Evolutionary conservation across 305 asterid species (phyloP), one percentile per base, ranked within the genome.

Genomic region (Rubia occidens): DNA sequence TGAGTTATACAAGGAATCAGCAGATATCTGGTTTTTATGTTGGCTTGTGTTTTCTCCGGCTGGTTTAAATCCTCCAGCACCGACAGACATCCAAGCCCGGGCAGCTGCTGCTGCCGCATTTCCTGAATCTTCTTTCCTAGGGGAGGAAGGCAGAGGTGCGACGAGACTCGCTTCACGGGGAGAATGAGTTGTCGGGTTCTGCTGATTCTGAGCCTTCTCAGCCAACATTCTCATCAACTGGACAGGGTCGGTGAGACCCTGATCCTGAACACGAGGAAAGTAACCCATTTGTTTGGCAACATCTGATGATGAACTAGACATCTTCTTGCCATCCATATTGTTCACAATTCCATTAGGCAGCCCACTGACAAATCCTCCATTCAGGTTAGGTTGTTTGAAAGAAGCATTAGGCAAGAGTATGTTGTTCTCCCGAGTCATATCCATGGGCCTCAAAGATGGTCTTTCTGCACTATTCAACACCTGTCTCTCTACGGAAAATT

Each of bases 61-160:
- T 20, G 85, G 89, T 77, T 83, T 86, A 53, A 82, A 78, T 69
- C 96, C 98, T 71, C 82, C 95, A 17, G 96, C 86, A 76, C 97
- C 97, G 13, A 87, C 83, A 11, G 98, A 89, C 95, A 91, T 94
- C 97, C 95, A 88, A 70, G 86, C 95, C 0, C 88, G 90, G 29
- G 97, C 94, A 77, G 97, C 95, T 29, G 89, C 85, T 8, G 82
- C 78, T 43, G 84, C 65, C 0, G 95, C 95, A 77, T 83, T 88
- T 66, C 78, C 79, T 20, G 89, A 69, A 78, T 88, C 91, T 18
- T 79, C 79, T 73, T 82, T 80, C 66, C 81, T 77, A 51, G 45
- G 65, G n/a, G 76, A 73, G 10, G 82, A 83, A 14, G 78, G 66
- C 11, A 79, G 75, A n/a, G 80, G 72, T 51, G 74, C 24, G 64